These are phyloP conservation scores for Mucor plumbeus DNA, from an alignment of 371 early-diverging fungal genomes.

Conservation along the genomic window DNA sequence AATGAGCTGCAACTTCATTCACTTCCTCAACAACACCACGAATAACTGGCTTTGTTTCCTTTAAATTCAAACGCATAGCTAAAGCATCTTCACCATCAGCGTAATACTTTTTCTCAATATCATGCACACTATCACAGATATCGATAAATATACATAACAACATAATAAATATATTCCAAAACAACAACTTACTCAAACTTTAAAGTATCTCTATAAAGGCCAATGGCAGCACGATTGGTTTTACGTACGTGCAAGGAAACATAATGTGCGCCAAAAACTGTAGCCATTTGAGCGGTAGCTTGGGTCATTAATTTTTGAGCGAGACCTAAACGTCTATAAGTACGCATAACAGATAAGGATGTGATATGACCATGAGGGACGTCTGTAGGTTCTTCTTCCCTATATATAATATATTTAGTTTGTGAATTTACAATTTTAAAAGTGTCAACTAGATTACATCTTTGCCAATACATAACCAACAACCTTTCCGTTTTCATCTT, in stretches of 20 bases:
- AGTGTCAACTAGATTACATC: constrained; percentile 65
- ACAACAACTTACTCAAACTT: constrained; percentile 75
- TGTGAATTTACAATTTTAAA: too few relatives aligned
- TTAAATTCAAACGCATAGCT: constrained; percentile 71
- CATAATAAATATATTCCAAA: neutral
- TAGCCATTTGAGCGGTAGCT: constrained; percentile 90
- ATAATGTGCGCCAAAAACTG: constrained; percentile 84
- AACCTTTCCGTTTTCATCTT: constrained; percentile 87
- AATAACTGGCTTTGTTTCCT: constrained; percentile 39
- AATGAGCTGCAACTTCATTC: constrained; percentile 35
- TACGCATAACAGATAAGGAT: constrained; percentile 93
- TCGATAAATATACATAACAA: neutral
- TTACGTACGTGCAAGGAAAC: constrained; percentile 95
- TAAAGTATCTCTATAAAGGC: constrained; percentile 90
- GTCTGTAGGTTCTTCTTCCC: constrained; percentile 85
- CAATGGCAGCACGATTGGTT: constrained; percentile 92
- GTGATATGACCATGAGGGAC: constrained; percentile 96
- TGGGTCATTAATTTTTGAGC: constrained; percentile 96
- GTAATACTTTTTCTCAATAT: constrained; percentile 95
- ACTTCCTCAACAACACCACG: constrained; percentile 50
- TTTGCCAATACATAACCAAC: constrained; percentile 98
- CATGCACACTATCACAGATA: constrained; percentile 67
- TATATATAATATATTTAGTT: constrained; percentile 29
- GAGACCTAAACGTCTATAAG: constrained; percentile 92
- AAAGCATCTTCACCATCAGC: constrained; percentile 97